Base-by-base conservation (phyloP, 202 grass and related monocot genomes). In the Cymbopogon flexuosus region DNA sequence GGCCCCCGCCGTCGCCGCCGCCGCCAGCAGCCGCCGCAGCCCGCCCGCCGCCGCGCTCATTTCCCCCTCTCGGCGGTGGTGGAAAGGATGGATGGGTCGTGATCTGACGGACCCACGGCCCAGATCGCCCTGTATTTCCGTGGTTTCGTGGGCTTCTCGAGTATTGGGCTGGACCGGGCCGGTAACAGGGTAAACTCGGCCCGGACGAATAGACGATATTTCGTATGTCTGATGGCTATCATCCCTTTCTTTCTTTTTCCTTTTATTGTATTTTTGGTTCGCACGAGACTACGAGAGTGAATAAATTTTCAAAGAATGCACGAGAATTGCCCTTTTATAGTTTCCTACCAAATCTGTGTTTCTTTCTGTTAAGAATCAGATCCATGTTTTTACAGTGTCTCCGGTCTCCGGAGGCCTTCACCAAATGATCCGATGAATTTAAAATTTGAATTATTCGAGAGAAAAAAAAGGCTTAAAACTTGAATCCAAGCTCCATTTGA, bases 1-100 rank as follows among this genome's bases (percentile, higher is more conserved):
- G 18, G 70, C 89, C n/a, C 94, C 89, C 66, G 37, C 59, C 75
- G 91, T 80, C 57, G 67, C 94, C 70, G 81, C 94, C 87, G 87
- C 89, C 80, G 83, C 81, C 60, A 97, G 76, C 36, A 93, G 62
- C 76, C 24, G 90, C 77, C 83, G 89, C 29, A 97, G 80, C 34
- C 82, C 86, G 42, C 84, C 81, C 76, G 78, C 84, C 88, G 76
- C 86, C 83, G 72, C 86, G 47, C 73, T 80, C 85, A 85, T n/a
- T 40, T 68, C 24, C 22, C 40, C 3, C 63, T 69, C 35, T 67
- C 59, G 16, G 42, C 36, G 18, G 31, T 6, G 46, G 46, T 49
- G 46, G 43, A 14, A 39, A 8, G 35, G 45, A 39, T 39, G 35
- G 45, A 47, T 49, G 46, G 46, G 4, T 49, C 46, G 15, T 41